Percentiles rank a stretch among this genome's conserved stretches.
These are phyloP conservation scores for Carpinus fangiana DNA, from an alignment of 306 rosid species.

Conservation along the genomic window DNA sequence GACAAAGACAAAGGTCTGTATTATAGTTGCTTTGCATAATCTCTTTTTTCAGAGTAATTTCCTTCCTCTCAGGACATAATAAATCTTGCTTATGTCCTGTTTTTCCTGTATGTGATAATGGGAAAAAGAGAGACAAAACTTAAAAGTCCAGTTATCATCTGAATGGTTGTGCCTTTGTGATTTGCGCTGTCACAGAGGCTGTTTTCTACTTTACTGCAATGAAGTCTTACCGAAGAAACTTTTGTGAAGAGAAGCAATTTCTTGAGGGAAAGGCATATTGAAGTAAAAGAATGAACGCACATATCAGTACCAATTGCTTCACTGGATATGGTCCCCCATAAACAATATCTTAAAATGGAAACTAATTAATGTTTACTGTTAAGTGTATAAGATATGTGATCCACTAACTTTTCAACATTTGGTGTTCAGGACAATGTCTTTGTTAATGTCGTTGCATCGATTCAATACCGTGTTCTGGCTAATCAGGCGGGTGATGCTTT, in stretches of 20 bases:
- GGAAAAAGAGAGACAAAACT: not conserved
- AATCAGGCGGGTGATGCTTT: conserved; percentile 65
- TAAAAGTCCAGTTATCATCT: not conserved
- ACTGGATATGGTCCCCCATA: not conserved
- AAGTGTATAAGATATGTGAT: not conserved
- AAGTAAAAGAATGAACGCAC: not conserved
- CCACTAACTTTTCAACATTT: not conserved
- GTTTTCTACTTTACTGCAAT: not conserved
- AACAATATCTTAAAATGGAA: not conserved
- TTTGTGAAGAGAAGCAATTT: not conserved
- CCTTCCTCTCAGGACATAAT: not conserved
- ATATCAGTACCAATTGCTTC: not conserved
- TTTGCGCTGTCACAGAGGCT: not conserved
- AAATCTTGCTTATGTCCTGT: not conserved
- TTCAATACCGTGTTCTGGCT: conserved; percentile 62
- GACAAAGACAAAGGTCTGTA: conserved; percentile 63
- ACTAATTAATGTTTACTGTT: not conserved
- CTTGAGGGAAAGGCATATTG: not conserved
- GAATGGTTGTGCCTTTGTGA: not conserved
- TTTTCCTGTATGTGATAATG: not conserved
- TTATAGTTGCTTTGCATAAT: not conserved
- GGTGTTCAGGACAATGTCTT: conserved; percentile 62
- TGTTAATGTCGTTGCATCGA: conserved; percentile 64
- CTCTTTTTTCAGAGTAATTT: not conserved
- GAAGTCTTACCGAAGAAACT: not conserved